Evolutionary conservation across 1,284 basidiomycete genomes (phyloP), one percentile per base, ranked within the genome.

Genomic region (Hemileia vastatrix): DNA sequence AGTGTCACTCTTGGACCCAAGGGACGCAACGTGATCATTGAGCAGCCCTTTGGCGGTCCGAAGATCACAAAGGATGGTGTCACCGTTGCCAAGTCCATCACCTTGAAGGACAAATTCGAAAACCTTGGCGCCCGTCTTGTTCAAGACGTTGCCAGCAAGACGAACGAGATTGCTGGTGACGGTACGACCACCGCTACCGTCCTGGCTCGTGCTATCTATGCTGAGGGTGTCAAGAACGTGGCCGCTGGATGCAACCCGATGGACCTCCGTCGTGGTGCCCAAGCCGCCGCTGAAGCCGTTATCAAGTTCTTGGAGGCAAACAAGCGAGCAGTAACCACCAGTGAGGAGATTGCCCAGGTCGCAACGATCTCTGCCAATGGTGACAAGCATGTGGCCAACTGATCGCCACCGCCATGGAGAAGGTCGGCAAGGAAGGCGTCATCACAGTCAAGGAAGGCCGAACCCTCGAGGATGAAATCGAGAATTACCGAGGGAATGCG

Each of bases 401-500:
- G 54, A 74, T 75, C 57, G 72, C 73, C 52, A 71, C 73, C 43
- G 73, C 73, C 52, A 75, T 75, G 73, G 73, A 75, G 65, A 75
- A 75, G 67, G 73, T 75, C 23, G 73, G 73, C 47, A 75, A 75
- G 68, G 73, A 75, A 66, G 73, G 73, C 60, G 73, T 75, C 62
- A 75, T 75, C 67, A 75, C 73, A 45, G 73, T 75, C 66, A 73
- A 74, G 66, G 73, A 75, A 65, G 73, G 73, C 60, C 66, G 67
- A 57, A 75, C 73, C 4, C 68, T 75, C 44, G 71, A 74, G 60
- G 73, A 75, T 61, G 73, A 74, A 66, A 75, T 75, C 58, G 73
- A 75, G n/a, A 66, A 74, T 75, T 66, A 75, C 73, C 53, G 73
- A 75, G 63, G 73, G 73, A 50, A 75, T 75, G 73, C 71, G 73